These are phyloP conservation scores for Verbascum thapsus DNA, from an alignment of 257 asterid species.

Conservation along the genomic window DNA sequence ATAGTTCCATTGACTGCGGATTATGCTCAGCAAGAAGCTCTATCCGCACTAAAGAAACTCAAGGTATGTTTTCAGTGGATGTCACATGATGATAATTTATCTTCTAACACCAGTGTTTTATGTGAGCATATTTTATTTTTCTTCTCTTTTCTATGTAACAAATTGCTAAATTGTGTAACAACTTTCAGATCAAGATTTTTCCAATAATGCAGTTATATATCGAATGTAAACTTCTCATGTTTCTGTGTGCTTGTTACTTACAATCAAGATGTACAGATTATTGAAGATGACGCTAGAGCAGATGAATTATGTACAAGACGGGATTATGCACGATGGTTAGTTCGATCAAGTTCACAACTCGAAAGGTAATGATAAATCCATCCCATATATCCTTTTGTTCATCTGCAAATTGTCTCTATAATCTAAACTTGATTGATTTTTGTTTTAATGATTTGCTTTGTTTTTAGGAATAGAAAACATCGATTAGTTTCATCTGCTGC, in stretches of 20 bases:
- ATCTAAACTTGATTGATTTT: too few species aligned
- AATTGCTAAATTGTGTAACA: too few species aligned
- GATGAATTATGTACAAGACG: conserved; percentile 87
- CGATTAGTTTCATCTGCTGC: conserved; percentile 62
- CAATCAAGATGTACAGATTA: conserved; percentile 62
- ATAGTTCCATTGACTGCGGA: conserved; percentile 66
- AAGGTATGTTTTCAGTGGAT: conserved; percentile 61
- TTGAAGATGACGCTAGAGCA: conserved; percentile 72
- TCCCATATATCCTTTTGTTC: not conserved
- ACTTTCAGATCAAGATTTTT: too few species aligned
- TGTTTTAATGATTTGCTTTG: conserved; percentile 21
- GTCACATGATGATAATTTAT: too few species aligned
- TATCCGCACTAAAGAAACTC: conserved; percentile 66
- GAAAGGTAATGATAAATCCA: conserved; percentile 60
- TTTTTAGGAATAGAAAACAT: conserved; percentile 59
- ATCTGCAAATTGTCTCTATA: not conserved
- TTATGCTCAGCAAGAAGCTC: conserved; percentile 84
- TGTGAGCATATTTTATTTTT: too few species aligned
- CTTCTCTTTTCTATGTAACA: too few species aligned
- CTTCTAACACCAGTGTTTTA: too few species aligned
- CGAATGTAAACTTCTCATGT: conserved; percentile 22
- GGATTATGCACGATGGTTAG: conserved; percentile 90
- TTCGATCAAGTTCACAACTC: conserved; percentile 58
- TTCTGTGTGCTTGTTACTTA: too few species aligned
- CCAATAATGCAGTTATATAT: conserved; percentile 18